Percentiles rank a stretch among this genome's conserved stretches.
Conservation (phyloP, 495 filamentous ascomycete species). For the Choiromyces venosus region DNA sequence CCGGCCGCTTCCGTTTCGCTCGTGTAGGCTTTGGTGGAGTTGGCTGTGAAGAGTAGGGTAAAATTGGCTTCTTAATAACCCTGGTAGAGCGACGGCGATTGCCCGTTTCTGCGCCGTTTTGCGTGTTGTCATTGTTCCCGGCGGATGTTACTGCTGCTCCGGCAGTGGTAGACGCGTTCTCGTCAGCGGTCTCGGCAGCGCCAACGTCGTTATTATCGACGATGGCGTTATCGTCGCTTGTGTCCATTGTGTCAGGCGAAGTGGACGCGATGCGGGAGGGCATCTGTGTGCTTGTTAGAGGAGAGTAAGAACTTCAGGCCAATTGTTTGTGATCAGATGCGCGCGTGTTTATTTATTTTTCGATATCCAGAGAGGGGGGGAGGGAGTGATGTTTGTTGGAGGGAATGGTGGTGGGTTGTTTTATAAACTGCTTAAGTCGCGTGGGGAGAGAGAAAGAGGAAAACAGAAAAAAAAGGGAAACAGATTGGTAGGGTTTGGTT, state of each 20-base stretch:
- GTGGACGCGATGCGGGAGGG: constrained; percentile 35
- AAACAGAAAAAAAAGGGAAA: not conserved
- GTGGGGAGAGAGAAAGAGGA: not conserved
- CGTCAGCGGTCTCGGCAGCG: constrained; percentile 44
- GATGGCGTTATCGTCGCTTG: constrained; percentile 19
- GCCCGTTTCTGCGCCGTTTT: constrained; percentile 45
- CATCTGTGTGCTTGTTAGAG: constrained; percentile 17
- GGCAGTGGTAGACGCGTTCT: constrained; percentile 16
- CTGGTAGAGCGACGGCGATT: constrained; percentile 73
- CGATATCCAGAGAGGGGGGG: not conserved
- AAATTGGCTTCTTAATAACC: constrained; percentile 64
- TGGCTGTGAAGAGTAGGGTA: constrained; percentile 52
- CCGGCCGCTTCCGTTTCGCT: constrained; percentile 47
- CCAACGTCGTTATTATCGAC: constrained; percentile 13
- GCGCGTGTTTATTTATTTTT: not conserved
- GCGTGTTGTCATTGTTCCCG: not conserved
- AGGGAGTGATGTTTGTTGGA: not conserved
- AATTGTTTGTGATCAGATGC: not conserved
- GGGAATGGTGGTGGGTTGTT: not conserved
- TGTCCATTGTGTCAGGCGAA: constrained; percentile 37
- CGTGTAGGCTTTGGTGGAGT: constrained; percentile 47
- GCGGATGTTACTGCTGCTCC: constrained; percentile 8
- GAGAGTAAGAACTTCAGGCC: not conserved
- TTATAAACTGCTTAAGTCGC: not conserved
- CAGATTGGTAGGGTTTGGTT: not conserved